These are phyloP conservation scores for Actinomucor elegans DNA, from an alignment of 371 early-diverging fungal genomes.

Conservation along the genomic window DNA sequence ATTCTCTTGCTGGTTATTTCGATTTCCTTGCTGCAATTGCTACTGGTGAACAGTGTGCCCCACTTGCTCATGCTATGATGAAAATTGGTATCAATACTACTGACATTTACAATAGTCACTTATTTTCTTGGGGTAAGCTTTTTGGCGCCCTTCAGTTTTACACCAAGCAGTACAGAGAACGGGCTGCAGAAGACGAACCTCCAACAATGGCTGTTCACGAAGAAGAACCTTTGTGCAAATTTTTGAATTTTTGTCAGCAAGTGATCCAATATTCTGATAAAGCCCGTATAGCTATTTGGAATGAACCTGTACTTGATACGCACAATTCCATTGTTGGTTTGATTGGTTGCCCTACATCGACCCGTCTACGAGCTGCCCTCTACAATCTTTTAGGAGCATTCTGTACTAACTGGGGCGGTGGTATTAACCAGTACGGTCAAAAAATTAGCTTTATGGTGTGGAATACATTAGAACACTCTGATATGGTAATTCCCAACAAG, in stretches of 20 bases:
- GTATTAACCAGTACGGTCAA: constrained; percentile 20
- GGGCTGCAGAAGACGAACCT: constrained; percentile 3
- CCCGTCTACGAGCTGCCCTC: constrained; percentile 19
- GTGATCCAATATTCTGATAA: constrained; percentile 26
- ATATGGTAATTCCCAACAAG: constrained; percentile 25
- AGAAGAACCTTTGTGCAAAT: constrained; percentile 19
- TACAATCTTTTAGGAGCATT: constrained; percentile 29
- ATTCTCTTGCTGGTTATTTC: constrained; percentile 27
- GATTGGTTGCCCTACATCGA: constrained; percentile 28
- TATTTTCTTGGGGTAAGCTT: constrained; percentile 40
- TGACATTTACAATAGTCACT: constrained; percentile 10
- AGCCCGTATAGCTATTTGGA: constrained; percentile 22
- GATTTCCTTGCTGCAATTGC: constrained; percentile 30
- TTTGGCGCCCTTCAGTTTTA: constrained; percentile 33
- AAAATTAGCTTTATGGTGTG: constrained; percentile 25
- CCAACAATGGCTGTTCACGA: constrained; percentile 18
- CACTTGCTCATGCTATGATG: constrained; percentile 15
- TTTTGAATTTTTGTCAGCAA: constrained; percentile 30
- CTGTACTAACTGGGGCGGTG: constrained; percentile 36
- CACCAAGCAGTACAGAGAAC: neutral
- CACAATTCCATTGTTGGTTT: constrained; percentile 21
- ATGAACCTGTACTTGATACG: constrained; percentile 4
- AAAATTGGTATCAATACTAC: constrained; percentile 14
- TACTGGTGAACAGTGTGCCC: constrained; percentile 28
- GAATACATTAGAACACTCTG: constrained; percentile 25